A percentile compares a stretch with the other conserved stretches of the same genome.
These are phyloP conservation scores for Poterioochromonas sp. DNA, from an alignment of 352 stramenopile genomes.

Conservation along the genomic window DNA sequence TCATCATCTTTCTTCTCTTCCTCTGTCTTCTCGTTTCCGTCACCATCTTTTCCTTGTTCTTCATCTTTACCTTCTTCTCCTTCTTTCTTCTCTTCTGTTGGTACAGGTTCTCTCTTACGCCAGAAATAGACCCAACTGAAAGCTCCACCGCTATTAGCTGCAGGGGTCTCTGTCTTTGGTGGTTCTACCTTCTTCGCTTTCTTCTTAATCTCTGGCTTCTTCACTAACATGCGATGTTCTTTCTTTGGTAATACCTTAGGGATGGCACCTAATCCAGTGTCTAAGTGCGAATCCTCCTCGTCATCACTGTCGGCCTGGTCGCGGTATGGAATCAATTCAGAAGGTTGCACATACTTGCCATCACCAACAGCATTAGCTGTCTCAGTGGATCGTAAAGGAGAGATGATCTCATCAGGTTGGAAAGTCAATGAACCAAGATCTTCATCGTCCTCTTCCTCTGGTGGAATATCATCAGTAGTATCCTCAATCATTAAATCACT, in stretches of 20 bases:
- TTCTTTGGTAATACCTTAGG: background rate
- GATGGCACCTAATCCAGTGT: constrained; percentile 10
- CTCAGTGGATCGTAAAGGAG: background rate
- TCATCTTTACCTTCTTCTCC: constrained; percentile 6
- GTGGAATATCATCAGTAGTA: constrained; percentile 27
- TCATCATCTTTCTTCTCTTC: constrained; percentile 57
- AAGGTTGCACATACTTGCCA: background rate
- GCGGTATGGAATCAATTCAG: background rate
- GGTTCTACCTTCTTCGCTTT: background rate
- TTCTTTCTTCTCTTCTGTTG: background rate
- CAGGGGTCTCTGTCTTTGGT: background rate
- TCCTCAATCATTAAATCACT: background rate
- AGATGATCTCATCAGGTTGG: background rate
- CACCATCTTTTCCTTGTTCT: background rate
- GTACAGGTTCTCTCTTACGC: background rate
- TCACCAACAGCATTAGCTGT: background rate
- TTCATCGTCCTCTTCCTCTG: constrained; percentile 1
- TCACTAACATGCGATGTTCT: background rate
- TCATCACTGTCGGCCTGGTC: constrained; percentile 17
- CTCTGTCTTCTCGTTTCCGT: constrained; percentile 23
- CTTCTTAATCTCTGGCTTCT: constrained; percentile 3
- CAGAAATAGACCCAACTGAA: background rate
- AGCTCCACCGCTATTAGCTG: background rate
- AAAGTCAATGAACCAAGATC: constrained; percentile 9
- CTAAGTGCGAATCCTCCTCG: background rate